These are phyloP conservation scores for Candida pseudoglaebosa DNA, from an alignment of 805 yeast genomes.

Conservation along the genomic window DNA sequence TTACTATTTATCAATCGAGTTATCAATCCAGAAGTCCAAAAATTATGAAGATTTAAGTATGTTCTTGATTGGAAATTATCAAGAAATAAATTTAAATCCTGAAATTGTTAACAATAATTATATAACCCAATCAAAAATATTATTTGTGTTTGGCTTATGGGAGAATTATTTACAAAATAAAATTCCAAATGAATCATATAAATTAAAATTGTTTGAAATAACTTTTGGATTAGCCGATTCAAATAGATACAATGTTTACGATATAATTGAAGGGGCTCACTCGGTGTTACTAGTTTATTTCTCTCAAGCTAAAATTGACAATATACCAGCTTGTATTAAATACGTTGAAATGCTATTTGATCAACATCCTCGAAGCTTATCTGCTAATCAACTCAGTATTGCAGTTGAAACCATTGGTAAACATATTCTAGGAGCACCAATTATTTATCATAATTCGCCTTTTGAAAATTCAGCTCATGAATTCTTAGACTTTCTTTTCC, in stretches of 20 bases:
- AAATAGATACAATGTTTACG: constrained; percentile 15
- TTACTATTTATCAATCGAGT: constrained; percentile 46
- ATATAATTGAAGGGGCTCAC: constrained; percentile 58
- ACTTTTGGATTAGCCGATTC: constrained; percentile 32
- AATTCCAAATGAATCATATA: constrained; percentile 14
- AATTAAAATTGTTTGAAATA: constrained; percentile 23
- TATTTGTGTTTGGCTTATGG: constrained; percentile 45
- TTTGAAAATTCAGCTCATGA: constrained; percentile 22
- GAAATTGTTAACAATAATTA: constrained; percentile 23
- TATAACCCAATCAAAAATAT: constrained; percentile 34
- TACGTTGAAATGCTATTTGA: constrained; percentile 46
- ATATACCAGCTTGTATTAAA: constrained; percentile 18
- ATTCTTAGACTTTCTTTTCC: constrained; percentile 41
- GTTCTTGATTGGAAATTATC: constrained; percentile 30
- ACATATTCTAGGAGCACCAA: constrained; percentile 25
- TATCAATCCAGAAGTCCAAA: constrained; percentile 18
- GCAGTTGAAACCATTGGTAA: constrained; percentile 57
- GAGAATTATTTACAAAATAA: constrained; percentile 40
- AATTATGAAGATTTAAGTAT: constrained; percentile 29
- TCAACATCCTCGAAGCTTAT: constrained; percentile 55
- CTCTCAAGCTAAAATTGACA: constrained; percentile 19
- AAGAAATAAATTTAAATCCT: constrained; percentile 29
- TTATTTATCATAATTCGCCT: constrained; percentile 7
- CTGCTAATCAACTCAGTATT: constrained; percentile 51
- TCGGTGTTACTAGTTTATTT: constrained; percentile 46